A percentile compares a stretch with the other conserved stretches of the same genome.
Evolutionary conservation across 148 eudicot species (phyloP).

Genomic region (Limonium bicolor): DNA sequence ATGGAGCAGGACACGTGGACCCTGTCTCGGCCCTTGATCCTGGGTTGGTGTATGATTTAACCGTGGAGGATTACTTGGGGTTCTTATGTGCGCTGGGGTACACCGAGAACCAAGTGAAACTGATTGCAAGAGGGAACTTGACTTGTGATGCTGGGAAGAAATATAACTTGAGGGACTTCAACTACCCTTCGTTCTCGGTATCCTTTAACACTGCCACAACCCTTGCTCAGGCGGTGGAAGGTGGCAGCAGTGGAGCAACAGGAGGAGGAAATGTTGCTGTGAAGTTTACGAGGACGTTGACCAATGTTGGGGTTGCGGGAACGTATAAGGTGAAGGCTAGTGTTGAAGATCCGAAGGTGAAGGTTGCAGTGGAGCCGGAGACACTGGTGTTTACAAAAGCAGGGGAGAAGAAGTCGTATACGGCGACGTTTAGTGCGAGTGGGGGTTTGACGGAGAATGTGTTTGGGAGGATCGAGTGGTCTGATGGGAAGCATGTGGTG

Average conservation of each 20-base stretch:
- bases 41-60: slow-evolving; percentile 43
- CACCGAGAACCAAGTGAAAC: slow-evolving; percentile 23
- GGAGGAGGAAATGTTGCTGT: slow-evolving; percentile 5
- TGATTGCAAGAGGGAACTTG: slow-evolving; percentile 24
- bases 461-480: slow-evolving; percentile 73
- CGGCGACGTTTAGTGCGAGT: slow-evolving; percentile 46
- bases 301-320: slow-evolving; percentile 64
- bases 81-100: slow-evolving; percentile 48
- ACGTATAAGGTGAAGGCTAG: slow-evolving; percentile 41
- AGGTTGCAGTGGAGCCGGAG: slow-evolving; percentile 49
- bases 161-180: slow-evolving; percentile 25
- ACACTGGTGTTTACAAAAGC: slow-evolving; percentile 34
- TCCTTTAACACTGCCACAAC: slow-evolving; percentile 8
- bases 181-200: slow-evolving; percentile 54
- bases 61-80: slow-evolving; percentile 24
- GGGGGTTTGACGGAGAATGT: slow-evolving; percentile 24
- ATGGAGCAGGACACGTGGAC: slow-evolving; percentile 56
- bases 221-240: neutral
- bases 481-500: slow-evolving; percentile 74
- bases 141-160: slow-evolving; percentile 24
- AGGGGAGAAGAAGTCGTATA: slow-evolving; percentile 61
- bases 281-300: slow-evolving; percentile 53
- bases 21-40: slow-evolving; percentile 50
- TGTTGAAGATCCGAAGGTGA: slow-evolving; percentile 33
- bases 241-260: neutral